Evolutionary conservation across 2,329 filamentous ascomycete genomes (phyloP).

Genomic region (Penicillium glabrum): DNA sequence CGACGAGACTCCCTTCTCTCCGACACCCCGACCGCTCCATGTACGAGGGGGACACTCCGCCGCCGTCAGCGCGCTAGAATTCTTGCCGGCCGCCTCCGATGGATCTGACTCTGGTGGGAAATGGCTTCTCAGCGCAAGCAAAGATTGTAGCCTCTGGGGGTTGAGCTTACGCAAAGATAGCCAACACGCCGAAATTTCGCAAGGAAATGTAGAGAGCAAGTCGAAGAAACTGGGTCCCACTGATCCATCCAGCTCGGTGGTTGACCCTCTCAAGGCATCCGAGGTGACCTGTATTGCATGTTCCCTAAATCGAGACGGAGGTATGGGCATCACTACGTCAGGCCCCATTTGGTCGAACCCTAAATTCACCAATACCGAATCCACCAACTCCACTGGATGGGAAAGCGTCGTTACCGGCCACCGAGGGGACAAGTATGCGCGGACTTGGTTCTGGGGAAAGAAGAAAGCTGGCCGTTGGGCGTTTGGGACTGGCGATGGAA

Average conservation of each 20-base stretch:
- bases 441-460: constrained; percentile 98
- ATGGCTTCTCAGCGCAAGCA: constrained; percentile 87
- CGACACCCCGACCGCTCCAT: constrained; percentile 81
- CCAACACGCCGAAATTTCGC: constrained; percentile 89
- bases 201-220: constrained; percentile 83
- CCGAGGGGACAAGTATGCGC: constrained; percentile 75
- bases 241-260: constrained; percentile 10
- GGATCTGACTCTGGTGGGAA: constrained; percentile 86
- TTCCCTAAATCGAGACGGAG: constrained; percentile 90
- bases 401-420: constrained; percentile 96
- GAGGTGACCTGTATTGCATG: constrained; percentile 90
- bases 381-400: constrained; percentile 84
- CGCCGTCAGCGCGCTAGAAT: constrained; percentile 77
- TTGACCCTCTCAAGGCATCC: constrained; percentile 70
- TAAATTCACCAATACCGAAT: constrained; percentile 65
- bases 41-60: constrained; percentile 84
- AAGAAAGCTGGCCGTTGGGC: constrained; percentile 92
- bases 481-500: constrained; percentile 79
- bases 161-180: constrained; percentile 94
- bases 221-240: constrained; percentile 66
- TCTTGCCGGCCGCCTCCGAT: constrained; percentile 85
- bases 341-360: constrained; percentile 82
- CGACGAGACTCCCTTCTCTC: constrained; percentile 85
- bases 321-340: constrained; percentile 80
- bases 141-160: constrained; percentile 90